Evolutionary conservation across 768 basidiomycete genomes (phyloP), one percentile per base, ranked within the genome.

Genomic region (Boletales sp.): DNA sequence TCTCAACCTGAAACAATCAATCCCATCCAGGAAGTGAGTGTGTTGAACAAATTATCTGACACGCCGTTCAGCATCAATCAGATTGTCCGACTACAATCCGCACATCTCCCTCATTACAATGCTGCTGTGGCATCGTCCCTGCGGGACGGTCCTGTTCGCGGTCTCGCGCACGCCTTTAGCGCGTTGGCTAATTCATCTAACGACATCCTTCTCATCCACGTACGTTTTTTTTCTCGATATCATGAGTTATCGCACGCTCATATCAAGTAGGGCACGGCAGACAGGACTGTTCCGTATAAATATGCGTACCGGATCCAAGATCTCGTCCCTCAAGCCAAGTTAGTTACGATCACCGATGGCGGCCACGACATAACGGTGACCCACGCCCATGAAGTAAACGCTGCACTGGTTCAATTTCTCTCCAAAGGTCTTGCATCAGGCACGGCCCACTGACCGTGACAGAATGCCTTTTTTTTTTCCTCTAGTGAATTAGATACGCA

Each of bases 81-180:
- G 81, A 83, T 90, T 48, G 82, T 89, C 1, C 78, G 86, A n/a
- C 70, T 87, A 12, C 87, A 90, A 67, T 85, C 85, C 0, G 87
- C 87, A 1, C 83, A 87, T 60, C 74, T 90, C 6, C 79, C 83
- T 1, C 80, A 87, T 5, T 90, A 81, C 63, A 87, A 90, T 55
- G 76, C 80, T 18, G 87, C 87, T 0, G 69, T 90, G n/a, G 87
- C 87, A 0, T 88, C 86, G 5, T 86, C 82, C 4, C 70, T 90
- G 21, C 78, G 87, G 32, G 79, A 85, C 35, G 87, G 87, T 1
- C 87, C 87, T 13, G 71, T 89, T 28, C 80, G 86, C 35, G 84
- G 85, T 5, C 78, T 83, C 48, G 67, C 65, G 1, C 63, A 75
- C 2, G 71, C 81, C 4, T 87, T 87, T 57, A 63, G 73, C 25